Percentiles rank a stretch among this genome's conserved stretches.
These are phyloP conservation scores for Aspergillus biplanus DNA, from an alignment of 495 filamentous ascomycete species.

Conservation along the genomic window DNA sequence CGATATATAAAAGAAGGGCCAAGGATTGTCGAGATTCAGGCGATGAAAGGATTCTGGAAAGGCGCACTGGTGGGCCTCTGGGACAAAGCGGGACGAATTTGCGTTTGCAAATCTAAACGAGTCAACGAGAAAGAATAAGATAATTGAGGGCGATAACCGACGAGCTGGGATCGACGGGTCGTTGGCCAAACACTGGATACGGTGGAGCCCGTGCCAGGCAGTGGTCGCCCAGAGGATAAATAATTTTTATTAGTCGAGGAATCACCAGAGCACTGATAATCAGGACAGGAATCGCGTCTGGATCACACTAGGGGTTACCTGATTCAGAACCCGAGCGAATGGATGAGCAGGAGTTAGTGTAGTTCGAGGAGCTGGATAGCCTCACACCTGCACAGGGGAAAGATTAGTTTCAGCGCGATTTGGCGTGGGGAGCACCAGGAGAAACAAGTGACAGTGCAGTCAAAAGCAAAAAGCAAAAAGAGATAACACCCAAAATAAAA, in stretches of 20 bases:
- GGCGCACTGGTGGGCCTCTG: conserved; percentile 26
- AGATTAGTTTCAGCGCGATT: conserved; percentile 1
- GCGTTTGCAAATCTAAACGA: conserved; percentile 18
- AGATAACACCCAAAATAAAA: conserved; percentile 3
- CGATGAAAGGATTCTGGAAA: conserved; percentile 24
- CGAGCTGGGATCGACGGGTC: conserved; percentile 9
- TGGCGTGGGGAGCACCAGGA: conserved; percentile 3
- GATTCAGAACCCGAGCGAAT: not conserved
- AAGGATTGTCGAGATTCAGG: conserved; percentile 16
- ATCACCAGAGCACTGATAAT: not conserved
- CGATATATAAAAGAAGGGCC: conserved; percentile 34
- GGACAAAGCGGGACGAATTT: conserved; percentile 27
- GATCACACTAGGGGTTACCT: not conserved
- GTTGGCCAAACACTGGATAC: conserved; percentile 2
- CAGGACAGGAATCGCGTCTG: not conserved
- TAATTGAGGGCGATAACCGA: conserved; percentile 1
- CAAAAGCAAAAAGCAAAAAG: conserved; percentile 16
- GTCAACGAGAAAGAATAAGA: conserved; percentile 19
- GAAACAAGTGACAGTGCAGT: not conserved
- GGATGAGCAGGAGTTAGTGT: not conserved
- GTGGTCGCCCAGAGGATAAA: not conserved
- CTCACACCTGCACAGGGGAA: not conserved
- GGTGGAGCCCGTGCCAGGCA: not conserved
- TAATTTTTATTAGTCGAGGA: conserved; percentile 13
- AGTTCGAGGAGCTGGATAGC: not conserved